Evolutionary conservation across 2,329 filamentous ascomycete species (phyloP).

Genomic region (Alternaria panax): DNA sequence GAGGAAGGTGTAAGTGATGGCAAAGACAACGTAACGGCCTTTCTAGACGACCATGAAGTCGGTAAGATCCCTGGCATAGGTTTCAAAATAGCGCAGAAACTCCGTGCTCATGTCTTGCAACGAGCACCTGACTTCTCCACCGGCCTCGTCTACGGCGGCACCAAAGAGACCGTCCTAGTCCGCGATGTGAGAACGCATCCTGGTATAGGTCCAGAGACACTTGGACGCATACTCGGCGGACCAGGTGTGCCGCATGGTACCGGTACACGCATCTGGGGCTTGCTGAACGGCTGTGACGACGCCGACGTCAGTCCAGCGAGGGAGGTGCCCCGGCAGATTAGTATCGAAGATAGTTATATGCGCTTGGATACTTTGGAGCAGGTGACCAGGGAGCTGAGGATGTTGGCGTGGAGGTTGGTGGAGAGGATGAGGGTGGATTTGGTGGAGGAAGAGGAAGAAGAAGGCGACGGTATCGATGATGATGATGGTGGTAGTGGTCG

Average conservation of each 20-base stretch:
- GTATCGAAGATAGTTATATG: slow-evolving; percentile 91
- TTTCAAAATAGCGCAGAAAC: slow-evolving; percentile 74
- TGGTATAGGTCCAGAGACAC: slow-evolving; percentile 66
- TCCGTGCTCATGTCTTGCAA: slow-evolving; percentile 68
- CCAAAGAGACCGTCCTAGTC: slow-evolving; percentile 67
- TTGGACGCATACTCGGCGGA: slow-evolving; percentile 74
- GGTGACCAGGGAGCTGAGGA: slow-evolving; percentile 72
- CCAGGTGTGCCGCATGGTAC: slow-evolving; percentile 75
- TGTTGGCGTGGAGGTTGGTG: slow-evolving; percentile 73
- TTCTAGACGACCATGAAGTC: slow-evolving; percentile 79
- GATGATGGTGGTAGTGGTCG: no score
- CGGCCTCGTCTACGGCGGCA: slow-evolving; percentile 58
- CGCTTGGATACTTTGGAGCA: slow-evolving; percentile 70
- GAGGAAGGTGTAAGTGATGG: slow-evolving; percentile 17
- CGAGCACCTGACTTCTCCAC: slow-evolving; percentile 53
- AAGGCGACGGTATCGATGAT: slow-evolving; percentile 40
- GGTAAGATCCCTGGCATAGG: slow-evolving; percentile 87
- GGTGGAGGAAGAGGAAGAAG: slow-evolving; percentile 60
- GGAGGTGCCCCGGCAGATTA: slow-evolving; percentile 83
- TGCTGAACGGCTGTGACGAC: slow-evolving; percentile 82
- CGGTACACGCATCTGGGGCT: slow-evolving; percentile 74
- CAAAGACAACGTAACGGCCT: slow-evolving; percentile 64
- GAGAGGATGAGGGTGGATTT: slow-evolving; percentile 82
- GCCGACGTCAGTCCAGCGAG: slow-evolving; percentile 75
- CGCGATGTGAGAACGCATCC: slow-evolving; percentile 69